A percentile compares a stretch with the other conserved stretches of the same genome.
These are phyloP conservation scores for Salinomyces thailandicus DNA, from an alignment of 2,329 filamentous ascomycete genomes.

Conservation along the genomic window DNA sequence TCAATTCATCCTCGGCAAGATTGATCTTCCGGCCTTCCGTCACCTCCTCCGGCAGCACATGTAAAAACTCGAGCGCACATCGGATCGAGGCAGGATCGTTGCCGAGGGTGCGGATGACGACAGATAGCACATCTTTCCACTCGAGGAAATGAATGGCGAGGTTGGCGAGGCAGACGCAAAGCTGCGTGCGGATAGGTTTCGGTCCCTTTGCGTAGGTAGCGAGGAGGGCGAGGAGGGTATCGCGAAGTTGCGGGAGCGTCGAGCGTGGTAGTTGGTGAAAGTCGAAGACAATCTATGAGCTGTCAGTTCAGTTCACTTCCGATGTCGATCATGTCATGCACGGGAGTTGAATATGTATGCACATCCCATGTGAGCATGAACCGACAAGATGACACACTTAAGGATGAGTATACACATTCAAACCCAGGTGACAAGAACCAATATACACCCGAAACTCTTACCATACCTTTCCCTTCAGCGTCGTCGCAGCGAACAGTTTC, in stretches of 20 bases:
- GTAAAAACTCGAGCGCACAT: slow-evolving; percentile 89
- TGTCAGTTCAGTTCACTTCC: too few relatives aligned
- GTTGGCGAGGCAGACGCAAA: slow-evolving; percentile 89
- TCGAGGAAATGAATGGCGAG: slow-evolving; percentile 91
- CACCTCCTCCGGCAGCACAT: slow-evolving; percentile 95
- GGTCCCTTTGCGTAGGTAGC: slow-evolving; percentile 73
- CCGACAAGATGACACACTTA: too few relatives aligned
- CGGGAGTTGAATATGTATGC: too few relatives aligned
- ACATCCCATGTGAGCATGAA: too few relatives aligned
- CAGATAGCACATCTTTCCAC: slow-evolving; percentile 85
- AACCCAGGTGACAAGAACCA: not conserved
- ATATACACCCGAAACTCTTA: slow-evolving; percentile 12
- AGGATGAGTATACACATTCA: too few relatives aligned
- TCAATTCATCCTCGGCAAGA: slow-evolving; percentile 94
- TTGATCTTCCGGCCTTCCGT: slow-evolving; percentile 99
- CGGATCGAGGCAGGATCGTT: slow-evolving; percentile 67
- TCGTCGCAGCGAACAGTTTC: slow-evolving; percentile 91
- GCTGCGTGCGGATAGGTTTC: slow-evolving; percentile 67
- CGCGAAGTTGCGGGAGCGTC: slow-evolving; percentile 66
- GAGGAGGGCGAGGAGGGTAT: slow-evolving; percentile 72
- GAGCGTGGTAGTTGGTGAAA: slow-evolving; percentile 73
- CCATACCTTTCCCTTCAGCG: slow-evolving; percentile 88
- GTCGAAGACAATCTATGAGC: slow-evolving; percentile 97
- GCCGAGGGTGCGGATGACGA: slow-evolving; percentile 69
- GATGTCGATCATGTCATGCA: too few relatives aligned